Evolutionary conservation across 495 filamentous ascomycete species (phyloP), one percentile per base, ranked within the genome.

Genomic region (Penicillium simplicissimum): DNA sequence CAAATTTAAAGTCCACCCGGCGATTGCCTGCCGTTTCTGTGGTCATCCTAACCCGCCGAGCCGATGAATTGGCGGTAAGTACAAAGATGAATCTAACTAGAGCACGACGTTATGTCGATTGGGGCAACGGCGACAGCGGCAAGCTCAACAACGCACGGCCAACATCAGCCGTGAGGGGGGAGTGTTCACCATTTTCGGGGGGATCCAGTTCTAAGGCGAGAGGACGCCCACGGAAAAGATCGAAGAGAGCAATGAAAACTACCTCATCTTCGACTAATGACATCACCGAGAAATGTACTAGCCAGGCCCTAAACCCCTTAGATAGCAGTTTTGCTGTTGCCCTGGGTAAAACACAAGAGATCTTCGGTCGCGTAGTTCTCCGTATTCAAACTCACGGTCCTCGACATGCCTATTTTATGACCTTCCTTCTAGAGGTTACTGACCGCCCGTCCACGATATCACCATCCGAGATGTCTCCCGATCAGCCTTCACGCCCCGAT

Each of bases 341-440:
- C 8, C 15, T 38, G 8, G 55, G 21, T 62, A 13, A 62, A 62
- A 37, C 47, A 17, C n/a, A 62, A 62, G 55, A 66, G 59, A 62
- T 66, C n/a, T 66, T 62, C 35, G 55, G 55, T 1, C 59, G 63
- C 35, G 59, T 59, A 49, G 17, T 66, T 52, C 59, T 66, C 31
- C 51, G 48, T 59, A 62, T 66, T 31, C 23, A 66, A 43, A 25
- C 38, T 51, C 42, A 59, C 5, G 55, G 63, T 28, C 45, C 48
- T 55, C 55, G 56, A 37, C 33, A 66, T 31, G 51, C 28, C 28
- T 61, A 56, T 58, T 62, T 66, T 4, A 61, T 62, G 21, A 55
- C 55, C 7, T 66, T 66, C 55, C 63, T 66, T 52, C 23, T 4
- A 56, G 51, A 55, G 42, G 25, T 25, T 25, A 25, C 23, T 25